Percentiles rank a stretch among this genome's conserved stretches.
These are phyloP conservation scores for Colletotrichum sp. DNA, from an alignment of 2,329 filamentous ascomycete species.

Conservation along the genomic window DNA sequence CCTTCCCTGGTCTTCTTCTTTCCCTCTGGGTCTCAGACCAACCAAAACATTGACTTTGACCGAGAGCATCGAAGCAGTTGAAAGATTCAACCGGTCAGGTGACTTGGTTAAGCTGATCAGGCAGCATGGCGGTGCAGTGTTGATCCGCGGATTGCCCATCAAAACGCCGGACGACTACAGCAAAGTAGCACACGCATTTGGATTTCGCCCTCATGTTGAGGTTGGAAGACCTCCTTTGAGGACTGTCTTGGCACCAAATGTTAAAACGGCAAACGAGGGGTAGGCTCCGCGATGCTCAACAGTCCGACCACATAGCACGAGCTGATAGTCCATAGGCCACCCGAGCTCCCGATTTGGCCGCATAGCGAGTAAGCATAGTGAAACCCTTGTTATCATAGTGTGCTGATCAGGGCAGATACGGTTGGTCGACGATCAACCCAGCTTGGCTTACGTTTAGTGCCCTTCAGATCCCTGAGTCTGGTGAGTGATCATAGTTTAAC, in stretches of 20 bases:
- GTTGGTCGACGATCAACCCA: slow-evolving; percentile 41
- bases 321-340: slow-evolving; percentile 23
- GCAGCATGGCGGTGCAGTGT: slow-evolving; percentile 35
- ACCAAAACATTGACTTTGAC: background rate
- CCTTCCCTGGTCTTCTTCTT: slow-evolving; percentile 24
- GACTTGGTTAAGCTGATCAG: slow-evolving; percentile 27
- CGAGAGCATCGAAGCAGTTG: slow-evolving; percentile 21
- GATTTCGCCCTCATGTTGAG: slow-evolving; percentile 36
- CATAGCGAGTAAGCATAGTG: slow-evolving; percentile 31
- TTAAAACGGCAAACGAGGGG: slow-evolving; percentile 42
- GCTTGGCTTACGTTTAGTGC: slow-evolving; percentile 38
- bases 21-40: slow-evolving; percentile 26
- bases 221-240: slow-evolving; percentile 36
- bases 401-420: slow-evolving; percentile 25
- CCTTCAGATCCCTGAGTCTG: slow-evolving; percentile 22
- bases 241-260: slow-evolving; percentile 36
- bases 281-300: slow-evolving; percentile 2
- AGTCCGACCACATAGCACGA: no score
- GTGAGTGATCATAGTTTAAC: slow-evolving; percentile 27
- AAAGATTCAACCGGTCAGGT: slow-evolving; percentile 26
- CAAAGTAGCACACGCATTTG: slow-evolving; percentile 36
- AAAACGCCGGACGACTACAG: slow-evolving; percentile 35
- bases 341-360: slow-evolving; percentile 42
- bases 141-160: slow-evolving; percentile 37
- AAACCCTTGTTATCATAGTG: background rate